Percentiles rank a stretch among this genome's conserved stretches.
Evolutionary conservation across 23 red algal species (phyloP).

Genomic region (Agarophyton chilense): DNA sequence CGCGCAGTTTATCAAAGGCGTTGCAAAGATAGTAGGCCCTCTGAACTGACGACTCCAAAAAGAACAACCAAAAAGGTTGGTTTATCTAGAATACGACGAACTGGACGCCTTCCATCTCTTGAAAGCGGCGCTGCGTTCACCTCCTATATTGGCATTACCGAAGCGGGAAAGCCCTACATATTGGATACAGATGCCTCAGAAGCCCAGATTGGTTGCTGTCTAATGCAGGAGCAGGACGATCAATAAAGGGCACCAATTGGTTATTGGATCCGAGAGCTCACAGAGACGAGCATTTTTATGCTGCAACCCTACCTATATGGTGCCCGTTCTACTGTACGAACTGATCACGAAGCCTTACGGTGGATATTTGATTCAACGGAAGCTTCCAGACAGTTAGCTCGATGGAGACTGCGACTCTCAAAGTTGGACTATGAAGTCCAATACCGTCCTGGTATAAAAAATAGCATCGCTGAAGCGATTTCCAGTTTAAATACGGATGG

Average conservation of each 20-base stretch:
- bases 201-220: neutral
- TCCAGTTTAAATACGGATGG: neutral
- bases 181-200: constrained; percentile 12
- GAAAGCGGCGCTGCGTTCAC: constrained; percentile 16
- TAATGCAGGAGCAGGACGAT: constrained; percentile 1
- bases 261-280: constrained; percentile 31
- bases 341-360: constrained; percentile 21
- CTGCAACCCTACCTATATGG: constrained; percentile 8
- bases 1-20: neutral
- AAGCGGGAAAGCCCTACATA: neutral
- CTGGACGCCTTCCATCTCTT: constrained; percentile 11
- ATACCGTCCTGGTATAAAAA: neutral
- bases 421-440: constrained; percentile 13
- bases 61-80: neutral
- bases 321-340: constrained; percentile 5
- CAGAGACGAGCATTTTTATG: neutral
- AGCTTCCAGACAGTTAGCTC: neutral
- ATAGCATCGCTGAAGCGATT: constrained; percentile 14
- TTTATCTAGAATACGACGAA: neutral
- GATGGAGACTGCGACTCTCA: constrained; percentile 8
- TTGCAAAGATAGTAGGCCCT: neutral
- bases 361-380: constrained; percentile 29
- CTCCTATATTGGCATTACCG: constrained; percentile 13
- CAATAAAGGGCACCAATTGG: constrained; percentile 3
- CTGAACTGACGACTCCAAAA: neutral